A percentile compares a stretch with the other conserved stretches of the same genome.
These are phyloP conservation scores for Backusella westeae DNA, from an alignment of 192 early-diverging fungal species.

Conservation along the genomic window DNA sequence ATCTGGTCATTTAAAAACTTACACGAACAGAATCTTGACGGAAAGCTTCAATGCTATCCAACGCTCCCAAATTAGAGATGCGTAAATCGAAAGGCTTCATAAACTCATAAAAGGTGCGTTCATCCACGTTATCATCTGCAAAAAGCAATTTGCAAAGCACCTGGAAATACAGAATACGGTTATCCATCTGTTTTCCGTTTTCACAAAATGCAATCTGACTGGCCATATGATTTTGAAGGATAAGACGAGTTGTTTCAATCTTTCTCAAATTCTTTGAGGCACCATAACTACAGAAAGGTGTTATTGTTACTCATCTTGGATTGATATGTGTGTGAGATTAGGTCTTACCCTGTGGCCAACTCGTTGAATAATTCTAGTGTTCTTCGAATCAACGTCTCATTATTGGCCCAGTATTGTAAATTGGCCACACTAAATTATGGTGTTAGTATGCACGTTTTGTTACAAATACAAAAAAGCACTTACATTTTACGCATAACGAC, in stretches of 20 bases:
- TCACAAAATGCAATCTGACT: constrained; percentile 72
- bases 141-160: constrained; percentile 78
- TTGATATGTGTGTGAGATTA: not conserved
- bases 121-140: constrained; percentile 53
- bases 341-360: constrained; percentile 58
- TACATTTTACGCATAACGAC: constrained; percentile 67
- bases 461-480: not conserved
- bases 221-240: constrained; percentile 73
- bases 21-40: constrained; percentile 51
- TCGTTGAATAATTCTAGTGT: constrained; percentile 78
- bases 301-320: not conserved
- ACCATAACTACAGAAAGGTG: constrained; percentile 53
- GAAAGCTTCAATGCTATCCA: constrained; percentile 53
- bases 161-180: constrained; percentile 72
- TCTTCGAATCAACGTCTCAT: constrained; percentile 54
- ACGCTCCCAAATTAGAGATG: constrained; percentile 50
- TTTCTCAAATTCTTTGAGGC: constrained; percentile 75
- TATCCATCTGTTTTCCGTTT: constrained; percentile 53
- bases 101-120: constrained; percentile 67
- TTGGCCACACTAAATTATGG: constrained; percentile 47
- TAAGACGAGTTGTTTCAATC: constrained; percentile 62
- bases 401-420: constrained; percentile 57
- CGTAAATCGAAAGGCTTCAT: constrained; percentile 63
- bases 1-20: not conserved
- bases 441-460: not conserved